Evolutionary conservation across 2,329 filamentous ascomycete species (phyloP).

Genomic region (Gaeumannomyces tritici): DNA sequence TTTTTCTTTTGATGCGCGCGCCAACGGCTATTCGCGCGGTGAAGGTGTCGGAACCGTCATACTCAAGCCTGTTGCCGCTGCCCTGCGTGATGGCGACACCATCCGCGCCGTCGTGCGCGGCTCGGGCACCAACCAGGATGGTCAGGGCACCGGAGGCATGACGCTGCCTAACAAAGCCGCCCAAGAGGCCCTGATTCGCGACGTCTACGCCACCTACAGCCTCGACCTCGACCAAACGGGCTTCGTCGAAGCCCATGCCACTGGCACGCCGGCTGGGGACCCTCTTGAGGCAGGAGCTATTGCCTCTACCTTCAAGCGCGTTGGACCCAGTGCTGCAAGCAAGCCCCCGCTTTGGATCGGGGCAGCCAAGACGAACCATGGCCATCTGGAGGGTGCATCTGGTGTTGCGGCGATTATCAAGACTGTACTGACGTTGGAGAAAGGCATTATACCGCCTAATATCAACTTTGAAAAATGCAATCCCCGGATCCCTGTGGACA

Average conservation of each 20-base stretch:
- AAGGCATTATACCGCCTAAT: constrained; percentile 16
- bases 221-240: constrained; percentile 9
- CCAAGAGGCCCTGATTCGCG: constrained; percentile 22
- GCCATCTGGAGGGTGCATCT: constrained; percentile 36
- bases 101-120: constrained; percentile 23
- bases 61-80: constrained; percentile 31
- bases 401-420: constrained; percentile 35
- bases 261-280: constrained; percentile 19
- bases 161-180: constrained; percentile 24
- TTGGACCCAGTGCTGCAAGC: not conserved
- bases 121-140: constrained; percentile 26
- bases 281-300: not conserved
- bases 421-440: constrained; percentile 25
- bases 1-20: constrained; percentile 26
- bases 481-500: constrained; percentile 5
- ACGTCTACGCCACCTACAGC: constrained; percentile 18
- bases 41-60: constrained; percentile 31
- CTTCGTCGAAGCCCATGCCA: constrained; percentile 27
- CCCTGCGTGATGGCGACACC: constrained; percentile 29
- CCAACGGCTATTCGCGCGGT: constrained; percentile 34
- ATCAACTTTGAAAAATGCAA: not conserved
- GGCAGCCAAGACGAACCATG: constrained; percentile 22
- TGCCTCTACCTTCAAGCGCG: not conserved
- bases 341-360: not conserved
- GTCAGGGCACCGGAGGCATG: constrained; percentile 23